Evolutionary conservation across 441 rosid genomes (phyloP).

Genomic region (Dalechampia spathulata): DNA sequence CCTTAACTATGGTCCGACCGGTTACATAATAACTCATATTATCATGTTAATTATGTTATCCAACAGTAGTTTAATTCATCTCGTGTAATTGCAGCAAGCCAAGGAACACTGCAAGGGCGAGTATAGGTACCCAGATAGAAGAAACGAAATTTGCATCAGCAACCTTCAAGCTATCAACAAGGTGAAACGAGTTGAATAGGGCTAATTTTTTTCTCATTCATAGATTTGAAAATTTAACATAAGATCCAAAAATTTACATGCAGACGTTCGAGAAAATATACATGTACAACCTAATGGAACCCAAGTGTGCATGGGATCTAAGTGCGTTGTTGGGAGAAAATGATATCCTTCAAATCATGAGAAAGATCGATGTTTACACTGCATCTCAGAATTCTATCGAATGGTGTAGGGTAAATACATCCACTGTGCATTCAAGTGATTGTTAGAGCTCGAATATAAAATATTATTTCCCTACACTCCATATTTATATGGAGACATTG

Average conservation of each 20-base stretch:
- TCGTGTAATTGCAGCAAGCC: too few relatives aligned
- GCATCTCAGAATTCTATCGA: neutral
- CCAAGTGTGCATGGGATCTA: conserved; percentile 11
- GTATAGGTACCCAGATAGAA: conserved; percentile 5
- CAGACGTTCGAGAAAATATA: neutral
- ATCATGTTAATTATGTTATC: neutral
- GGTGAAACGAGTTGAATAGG: neutral
- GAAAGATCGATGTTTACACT: neutral
- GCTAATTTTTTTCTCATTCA: too few relatives aligned
- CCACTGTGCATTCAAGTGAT: neutral
- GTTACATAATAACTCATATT: too few relatives aligned
- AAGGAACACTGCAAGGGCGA: conserved; percentile 9
- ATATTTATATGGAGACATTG: too few relatives aligned
- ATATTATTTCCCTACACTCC: too few relatives aligned
- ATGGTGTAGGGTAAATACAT: conserved; percentile 4
- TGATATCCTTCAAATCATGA: neutral
- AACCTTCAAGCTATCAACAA: conserved; percentile 10
- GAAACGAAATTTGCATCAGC: conserved; percentile 2
- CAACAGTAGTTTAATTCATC: too few relatives aligned
- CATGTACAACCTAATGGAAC: conserved; percentile 4
- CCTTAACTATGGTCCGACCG: neutral
- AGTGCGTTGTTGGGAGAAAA: conserved; percentile 2
- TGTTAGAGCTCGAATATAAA: too few relatives aligned
- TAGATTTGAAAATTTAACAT: neutral
- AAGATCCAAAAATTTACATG: too few relatives aligned